phyloP scores from a whole-genome alignment of 192 early-diverging fungal genomes.

The Coemansia reversa region DNA sequence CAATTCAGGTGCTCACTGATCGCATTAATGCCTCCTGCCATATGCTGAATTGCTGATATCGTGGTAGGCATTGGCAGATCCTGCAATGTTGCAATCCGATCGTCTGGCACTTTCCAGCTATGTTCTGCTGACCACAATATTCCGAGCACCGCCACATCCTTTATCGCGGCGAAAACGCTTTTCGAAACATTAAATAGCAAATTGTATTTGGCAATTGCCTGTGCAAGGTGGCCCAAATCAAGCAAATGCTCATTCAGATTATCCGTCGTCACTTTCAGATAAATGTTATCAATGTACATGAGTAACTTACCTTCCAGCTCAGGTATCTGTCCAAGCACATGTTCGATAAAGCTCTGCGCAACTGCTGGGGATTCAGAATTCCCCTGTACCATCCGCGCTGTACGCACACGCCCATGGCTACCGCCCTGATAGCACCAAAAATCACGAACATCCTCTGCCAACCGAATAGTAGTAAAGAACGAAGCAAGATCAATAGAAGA shows the following conservation, averaged over 20 bases:
- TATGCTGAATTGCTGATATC: conserved; percentile 1
- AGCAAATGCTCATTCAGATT: conserved; percentile 8
- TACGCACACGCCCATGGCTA: background rate
- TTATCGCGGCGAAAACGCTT: conserved; percentile 3
- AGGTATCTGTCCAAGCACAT: background rate
- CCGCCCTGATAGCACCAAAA: conserved; percentile 16
- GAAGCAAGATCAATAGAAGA: background rate
- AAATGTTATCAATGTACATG: conserved; percentile 13
- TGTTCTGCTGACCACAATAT: background rate
- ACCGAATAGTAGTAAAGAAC: conserved; percentile 10
- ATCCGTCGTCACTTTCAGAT: conserved; percentile 4
- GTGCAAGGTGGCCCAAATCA: conserved; percentile 11
- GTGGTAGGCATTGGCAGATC: conserved; percentile 14
- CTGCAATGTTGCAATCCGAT: conserved; percentile 15
- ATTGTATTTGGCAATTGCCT: conserved; percentile 2
- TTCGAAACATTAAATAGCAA: conserved; percentile 19
- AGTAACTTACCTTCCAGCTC: conserved; percentile 9
- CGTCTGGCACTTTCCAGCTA: conserved; percentile 11
- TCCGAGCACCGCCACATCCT: conserved; percentile 9
- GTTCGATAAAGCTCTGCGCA: conserved; percentile 11
- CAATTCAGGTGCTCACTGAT: conserved; percentile 19
- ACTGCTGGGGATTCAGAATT: conserved; percentile 24
- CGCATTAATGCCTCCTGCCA: conserved; percentile 24
- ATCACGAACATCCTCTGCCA: background rate
- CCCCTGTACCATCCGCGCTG: conserved; percentile 21